Conservation (phyloP, 228 moss, liverwort and hornwort species). For the Sphagnum fallax region DNA sequence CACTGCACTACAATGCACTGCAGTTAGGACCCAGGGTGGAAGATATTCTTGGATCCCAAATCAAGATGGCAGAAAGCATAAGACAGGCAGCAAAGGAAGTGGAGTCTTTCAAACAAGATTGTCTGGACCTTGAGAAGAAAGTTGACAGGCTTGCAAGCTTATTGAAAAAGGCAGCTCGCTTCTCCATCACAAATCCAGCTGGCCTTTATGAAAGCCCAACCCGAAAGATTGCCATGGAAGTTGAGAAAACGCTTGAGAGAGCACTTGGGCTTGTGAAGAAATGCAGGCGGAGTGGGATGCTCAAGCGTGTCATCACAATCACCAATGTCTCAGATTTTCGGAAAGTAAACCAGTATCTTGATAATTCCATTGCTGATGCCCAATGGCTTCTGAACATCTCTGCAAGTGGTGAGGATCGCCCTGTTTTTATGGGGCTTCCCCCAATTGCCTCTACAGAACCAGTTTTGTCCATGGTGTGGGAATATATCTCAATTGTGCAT, state of each 20-base stretch:
- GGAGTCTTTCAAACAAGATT: slow-evolving; percentile 30
- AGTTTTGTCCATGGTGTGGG: slow-evolving; percentile 33
- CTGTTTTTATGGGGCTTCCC: slow-evolving; percentile 25
- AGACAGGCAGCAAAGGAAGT: slow-evolving; percentile 18
- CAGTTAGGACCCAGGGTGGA: too few species aligned
- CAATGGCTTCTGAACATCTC: slow-evolving; percentile 38
- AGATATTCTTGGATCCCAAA: too few species aligned
- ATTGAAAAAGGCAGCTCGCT: slow-evolving; percentile 24
- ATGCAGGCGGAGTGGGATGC: slow-evolving; percentile 28
- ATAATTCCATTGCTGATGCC: slow-evolving; percentile 29
- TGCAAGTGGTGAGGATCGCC: slow-evolving; percentile 28
- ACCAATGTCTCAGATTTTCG: slow-evolving; percentile 26
- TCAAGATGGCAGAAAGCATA: background rate
- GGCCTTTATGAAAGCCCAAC: slow-evolving; percentile 31
- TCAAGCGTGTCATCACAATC: slow-evolving; percentile 33
- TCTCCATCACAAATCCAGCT: slow-evolving; percentile 12
- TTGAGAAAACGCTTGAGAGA: slow-evolving; percentile 23
- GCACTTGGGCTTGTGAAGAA: slow-evolving; percentile 20
- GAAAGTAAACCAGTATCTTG: slow-evolving; percentile 20
- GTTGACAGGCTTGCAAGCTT: slow-evolving; percentile 22
- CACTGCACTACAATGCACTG: too few species aligned
- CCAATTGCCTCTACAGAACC: slow-evolving; percentile 38
- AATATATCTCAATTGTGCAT: slow-evolving; percentile 24
- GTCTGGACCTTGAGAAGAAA: slow-evolving; percentile 21
- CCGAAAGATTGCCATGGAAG: slow-evolving; percentile 16